phyloP scores from a whole-genome alignment of 345 rosid species.

The Clarkia xantiana region DNA sequence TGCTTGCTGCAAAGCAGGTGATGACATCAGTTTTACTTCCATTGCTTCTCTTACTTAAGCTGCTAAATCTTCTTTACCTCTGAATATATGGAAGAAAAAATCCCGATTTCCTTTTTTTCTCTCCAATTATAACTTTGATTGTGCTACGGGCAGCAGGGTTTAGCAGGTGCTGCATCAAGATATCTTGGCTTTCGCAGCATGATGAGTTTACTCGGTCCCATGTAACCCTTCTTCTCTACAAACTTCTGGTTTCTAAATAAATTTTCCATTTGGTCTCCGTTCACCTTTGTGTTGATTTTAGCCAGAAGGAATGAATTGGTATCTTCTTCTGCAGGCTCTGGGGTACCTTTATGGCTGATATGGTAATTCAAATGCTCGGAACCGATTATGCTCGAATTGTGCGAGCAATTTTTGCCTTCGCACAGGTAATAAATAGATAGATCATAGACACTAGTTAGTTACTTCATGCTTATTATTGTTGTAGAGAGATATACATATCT shows the following conservation, averaged over 20 bases:
- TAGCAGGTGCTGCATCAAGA: conserved; percentile 77
- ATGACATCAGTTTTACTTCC: neutral
- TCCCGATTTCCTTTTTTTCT: neutral
- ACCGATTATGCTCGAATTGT: conserved; percentile 91
- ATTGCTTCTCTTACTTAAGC: neutral
- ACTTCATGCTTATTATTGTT: no score
- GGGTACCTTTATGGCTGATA: conserved; percentile 90
- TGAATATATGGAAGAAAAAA: neutral
- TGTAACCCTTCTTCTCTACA: conserved; percentile 27
- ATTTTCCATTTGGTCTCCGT: neutral
- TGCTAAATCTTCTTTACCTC: neutral
- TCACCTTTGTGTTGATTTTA: neutral
- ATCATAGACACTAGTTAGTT: no score
- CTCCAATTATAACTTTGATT: neutral
- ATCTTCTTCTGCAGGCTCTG: conserved; percentile 44
- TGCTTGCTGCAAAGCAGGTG: conserved; percentile 85
- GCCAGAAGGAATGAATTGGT: neutral
- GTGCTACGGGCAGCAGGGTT: conserved; percentile 38
- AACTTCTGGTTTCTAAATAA: neutral
- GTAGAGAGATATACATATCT: no score
- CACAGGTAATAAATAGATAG: conserved; percentile 41
- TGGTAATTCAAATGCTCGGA: conserved; percentile 95
- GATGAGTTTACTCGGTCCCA: conserved; percentile 65
- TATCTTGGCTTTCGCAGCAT: conserved; percentile 74
- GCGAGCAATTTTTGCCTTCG: conserved; percentile 83